Conservation (phyloP, 2,329 filamentous ascomycete species). For the Chalara sp. region DNA sequence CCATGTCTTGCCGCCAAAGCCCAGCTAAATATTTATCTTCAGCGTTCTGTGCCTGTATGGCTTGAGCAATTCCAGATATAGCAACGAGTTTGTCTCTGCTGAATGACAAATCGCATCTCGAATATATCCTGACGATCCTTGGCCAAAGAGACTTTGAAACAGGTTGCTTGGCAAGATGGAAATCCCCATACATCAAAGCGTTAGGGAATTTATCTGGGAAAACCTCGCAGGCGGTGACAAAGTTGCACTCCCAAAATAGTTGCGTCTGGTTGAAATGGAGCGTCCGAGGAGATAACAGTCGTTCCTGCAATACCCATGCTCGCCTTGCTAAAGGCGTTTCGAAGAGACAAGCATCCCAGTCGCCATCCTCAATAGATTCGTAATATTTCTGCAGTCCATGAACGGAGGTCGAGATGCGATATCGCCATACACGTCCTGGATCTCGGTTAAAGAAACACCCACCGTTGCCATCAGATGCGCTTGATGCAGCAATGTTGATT, state of each 20-base stretch:
- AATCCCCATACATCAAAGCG: too few species aligned
- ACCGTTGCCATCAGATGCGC: neutral
- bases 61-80: too few species aligned
- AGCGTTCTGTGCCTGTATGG: too few species aligned
- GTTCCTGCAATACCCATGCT: constrained; percentile 9
- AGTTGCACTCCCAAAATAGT: constrained; percentile 11
- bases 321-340: neutral
- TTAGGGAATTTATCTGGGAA: too few species aligned
- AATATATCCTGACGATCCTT: too few species aligned
- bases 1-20: too few species aligned
- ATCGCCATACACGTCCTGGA: neutral
- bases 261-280: constrained; percentile 3
- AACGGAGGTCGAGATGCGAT: neutral
- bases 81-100: too few species aligned
- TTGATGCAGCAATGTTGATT: constrained; percentile 7
- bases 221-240: too few species aligned
- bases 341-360: neutral
- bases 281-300: constrained; percentile 7
- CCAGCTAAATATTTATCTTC: too few species aligned
- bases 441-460: neutral
- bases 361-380: neutral
- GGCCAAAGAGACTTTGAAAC: too few species aligned
- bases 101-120: too few species aligned
- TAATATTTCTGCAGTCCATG: neutral
- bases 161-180: too few species aligned